Conservation (phyloP, 192 early-diverging fungal genomes). For the Coemansia sp. region DNA sequence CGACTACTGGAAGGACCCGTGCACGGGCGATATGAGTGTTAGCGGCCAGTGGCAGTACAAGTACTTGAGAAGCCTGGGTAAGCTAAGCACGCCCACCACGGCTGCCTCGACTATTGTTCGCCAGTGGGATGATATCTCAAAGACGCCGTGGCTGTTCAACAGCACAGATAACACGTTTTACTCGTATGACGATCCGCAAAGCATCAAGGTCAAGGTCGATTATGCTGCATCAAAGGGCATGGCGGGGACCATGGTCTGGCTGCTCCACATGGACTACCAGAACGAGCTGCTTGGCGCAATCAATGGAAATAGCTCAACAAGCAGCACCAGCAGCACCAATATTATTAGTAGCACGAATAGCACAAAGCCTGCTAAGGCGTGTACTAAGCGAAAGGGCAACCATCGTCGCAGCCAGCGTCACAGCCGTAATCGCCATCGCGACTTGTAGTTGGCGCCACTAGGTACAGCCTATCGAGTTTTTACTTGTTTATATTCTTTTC, state of each 20-base stretch:
- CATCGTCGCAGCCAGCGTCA: neutral
- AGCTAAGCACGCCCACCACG: conserved; percentile 16
- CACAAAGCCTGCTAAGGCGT: neutral
- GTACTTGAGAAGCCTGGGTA: conserved; percentile 55
- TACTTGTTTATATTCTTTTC: no score
- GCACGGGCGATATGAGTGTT: conserved; percentile 4
- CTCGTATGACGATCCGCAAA: conserved; percentile 67
- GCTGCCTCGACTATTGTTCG: conserved; percentile 57
- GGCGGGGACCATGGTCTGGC: conserved; percentile 69
- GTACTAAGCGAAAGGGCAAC: neutral
- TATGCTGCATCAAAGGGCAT: conserved; percentile 58
- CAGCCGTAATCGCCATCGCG: neutral
- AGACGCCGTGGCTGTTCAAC: conserved; percentile 76
- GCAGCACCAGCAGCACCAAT: no score
- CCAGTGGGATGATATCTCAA: conserved; percentile 55
- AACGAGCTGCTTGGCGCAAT: conserved; percentile 55
- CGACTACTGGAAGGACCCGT: conserved; percentile 53
- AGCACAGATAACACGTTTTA: conserved; percentile 55
- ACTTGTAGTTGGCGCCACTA: neutral
- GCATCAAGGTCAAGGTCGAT: conserved; percentile 57
- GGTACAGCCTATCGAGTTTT: no score
- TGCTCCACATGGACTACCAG: conserved; percentile 61
- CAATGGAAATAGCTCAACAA: neutral
- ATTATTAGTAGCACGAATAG: neutral
- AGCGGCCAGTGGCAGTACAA: conserved; percentile 62